Conservation (phyloP, 2,329 filamentous ascomycete genomes). For the Colletotrichum tanaceti region DNA sequence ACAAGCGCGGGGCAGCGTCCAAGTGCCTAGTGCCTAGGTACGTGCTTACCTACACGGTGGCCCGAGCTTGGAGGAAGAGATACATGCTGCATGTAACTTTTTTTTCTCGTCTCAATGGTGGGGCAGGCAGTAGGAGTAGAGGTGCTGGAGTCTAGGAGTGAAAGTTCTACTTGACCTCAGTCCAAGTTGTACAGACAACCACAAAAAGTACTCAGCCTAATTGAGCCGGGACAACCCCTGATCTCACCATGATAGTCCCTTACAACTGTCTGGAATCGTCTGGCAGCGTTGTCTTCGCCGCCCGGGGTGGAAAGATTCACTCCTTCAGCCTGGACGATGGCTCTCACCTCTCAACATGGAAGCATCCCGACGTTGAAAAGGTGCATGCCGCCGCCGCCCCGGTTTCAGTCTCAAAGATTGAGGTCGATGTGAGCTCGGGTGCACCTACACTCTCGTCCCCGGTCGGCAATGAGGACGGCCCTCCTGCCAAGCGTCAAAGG, state of each 20-base stretch:
- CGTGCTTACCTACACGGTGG: not conserved
- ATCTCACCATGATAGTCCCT: slow-evolving; percentile 62
- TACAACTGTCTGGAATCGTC: slow-evolving; percentile 71
- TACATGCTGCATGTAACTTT: slow-evolving; percentile 52
- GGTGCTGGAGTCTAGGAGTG: slow-evolving; percentile 13
- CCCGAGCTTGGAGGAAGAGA: slow-evolving; percentile 39
- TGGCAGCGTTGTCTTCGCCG: slow-evolving; percentile 74
- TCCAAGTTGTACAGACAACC: not conserved
- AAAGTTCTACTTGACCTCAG: slow-evolving; percentile 30
- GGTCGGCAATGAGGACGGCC: slow-evolving; percentile 45
- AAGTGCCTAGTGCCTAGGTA: too few species aligned
- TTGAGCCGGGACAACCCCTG: slow-evolving; percentile 2
- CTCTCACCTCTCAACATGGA: slow-evolving; percentile 71
- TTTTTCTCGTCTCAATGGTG: slow-evolving; percentile 45
- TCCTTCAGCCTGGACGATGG: slow-evolving; percentile 72
- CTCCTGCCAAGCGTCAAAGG: slow-evolving; percentile 58
- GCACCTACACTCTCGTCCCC: slow-evolving; percentile 29
- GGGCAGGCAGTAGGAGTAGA: slow-evolving; percentile 4
- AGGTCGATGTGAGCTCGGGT: slow-evolving; percentile 45
- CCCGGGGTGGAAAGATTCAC: slow-evolving; percentile 78
- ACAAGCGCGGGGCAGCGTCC: slow-evolving; percentile 25
- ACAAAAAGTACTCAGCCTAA: slow-evolving; percentile 14
- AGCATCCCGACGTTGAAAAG: slow-evolving; percentile 57
- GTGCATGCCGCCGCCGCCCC: slow-evolving; percentile 43
- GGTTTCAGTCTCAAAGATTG: slow-evolving; percentile 44